phyloP scores from a whole-genome alignment of 129 eudicot species.

The Flaveria linearis region DNA sequence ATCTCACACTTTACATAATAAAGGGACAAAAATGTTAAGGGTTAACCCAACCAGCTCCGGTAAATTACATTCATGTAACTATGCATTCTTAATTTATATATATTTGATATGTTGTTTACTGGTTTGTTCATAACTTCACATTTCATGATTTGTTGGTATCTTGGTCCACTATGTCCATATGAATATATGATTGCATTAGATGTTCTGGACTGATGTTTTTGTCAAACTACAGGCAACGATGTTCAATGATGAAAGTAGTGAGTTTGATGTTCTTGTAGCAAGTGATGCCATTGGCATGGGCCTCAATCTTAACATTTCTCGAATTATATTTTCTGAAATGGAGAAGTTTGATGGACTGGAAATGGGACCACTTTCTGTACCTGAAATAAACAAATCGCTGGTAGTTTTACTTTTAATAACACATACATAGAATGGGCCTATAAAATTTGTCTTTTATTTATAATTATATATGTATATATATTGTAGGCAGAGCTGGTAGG shows the following conservation, averaged over 20 bases:
- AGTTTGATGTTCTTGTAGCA: slow-evolving; percentile 96
- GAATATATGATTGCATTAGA: slow-evolving; percentile 24
- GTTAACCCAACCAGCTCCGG: not conserved
- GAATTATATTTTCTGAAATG: slow-evolving; percentile 82
- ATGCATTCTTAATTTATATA: not conserved
- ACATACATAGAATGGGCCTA: not conserved
- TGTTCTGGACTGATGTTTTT: slow-evolving; percentile 31
- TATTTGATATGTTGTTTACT: not conserved
- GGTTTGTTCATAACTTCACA: not conserved
- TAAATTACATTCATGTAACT: not conserved
- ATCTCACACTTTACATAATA: not conserved
- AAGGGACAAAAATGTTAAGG: not conserved
- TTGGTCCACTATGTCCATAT: slow-evolving; percentile 6
- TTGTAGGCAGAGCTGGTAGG: slow-evolving; percentile 95
- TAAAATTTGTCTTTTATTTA: not conserved
- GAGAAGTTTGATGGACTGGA: slow-evolving; percentile 81
- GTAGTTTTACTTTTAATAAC: slow-evolving; percentile 35
- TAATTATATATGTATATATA: not conserved
- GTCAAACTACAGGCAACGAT: slow-evolving; percentile 83
- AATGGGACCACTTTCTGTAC: slow-evolving; percentile 67
- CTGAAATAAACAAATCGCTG: slow-evolving; percentile 97
- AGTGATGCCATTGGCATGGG: slow-evolving; percentile 99
- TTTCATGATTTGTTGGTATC: slow-evolving; percentile 15
- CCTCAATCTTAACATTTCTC: slow-evolving; percentile 88
- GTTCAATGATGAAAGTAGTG: slow-evolving; percentile 90